These are phyloP conservation scores for Chytridium lagenaria DNA, from an alignment of 371 early-diverging fungal genomes.

Conservation along the genomic window DNA sequence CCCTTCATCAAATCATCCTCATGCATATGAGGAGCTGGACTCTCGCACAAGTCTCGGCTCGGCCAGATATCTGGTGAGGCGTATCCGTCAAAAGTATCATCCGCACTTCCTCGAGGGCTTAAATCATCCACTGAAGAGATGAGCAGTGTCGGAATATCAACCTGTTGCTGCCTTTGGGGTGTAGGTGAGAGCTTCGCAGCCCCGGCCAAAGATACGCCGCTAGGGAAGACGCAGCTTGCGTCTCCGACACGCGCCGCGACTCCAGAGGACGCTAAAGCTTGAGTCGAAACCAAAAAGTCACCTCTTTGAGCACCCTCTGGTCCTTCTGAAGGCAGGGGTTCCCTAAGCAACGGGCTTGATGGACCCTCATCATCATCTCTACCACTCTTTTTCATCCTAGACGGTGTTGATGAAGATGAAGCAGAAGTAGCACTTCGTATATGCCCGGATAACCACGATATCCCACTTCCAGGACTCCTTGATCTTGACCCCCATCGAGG, in stretches of 20 bases:
- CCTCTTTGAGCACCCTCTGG: background rate
- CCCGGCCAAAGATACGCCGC: too few species aligned
- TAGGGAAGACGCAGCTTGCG: too few species aligned
- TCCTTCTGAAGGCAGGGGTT: background rate
- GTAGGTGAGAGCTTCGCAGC: too few species aligned
- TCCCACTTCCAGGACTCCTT: background rate
- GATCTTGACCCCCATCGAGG: background rate
- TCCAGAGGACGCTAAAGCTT: too few species aligned
- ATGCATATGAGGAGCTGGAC: background rate
- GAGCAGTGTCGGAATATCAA: background rate
- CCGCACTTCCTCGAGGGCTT: background rate
- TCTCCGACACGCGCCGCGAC: too few species aligned
- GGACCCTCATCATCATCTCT: background rate
- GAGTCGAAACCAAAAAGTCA: too few species aligned
- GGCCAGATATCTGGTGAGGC: background rate
- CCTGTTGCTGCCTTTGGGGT: background rate
- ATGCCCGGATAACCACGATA: background rate
- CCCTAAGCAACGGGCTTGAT: too few species aligned
- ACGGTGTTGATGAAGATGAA: background rate
- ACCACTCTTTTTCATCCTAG: background rate
- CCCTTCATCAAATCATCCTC: background rate
- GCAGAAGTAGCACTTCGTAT: too few species aligned
- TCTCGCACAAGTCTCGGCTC: background rate
- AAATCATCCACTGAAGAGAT: conserved; percentile 3
- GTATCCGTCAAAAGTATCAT: background rate